Evolutionary conservation across 139 green algal species (phyloP), one percentile per base, ranked within the genome.

Genomic region (Chlamydomonas eustigma): DNA sequence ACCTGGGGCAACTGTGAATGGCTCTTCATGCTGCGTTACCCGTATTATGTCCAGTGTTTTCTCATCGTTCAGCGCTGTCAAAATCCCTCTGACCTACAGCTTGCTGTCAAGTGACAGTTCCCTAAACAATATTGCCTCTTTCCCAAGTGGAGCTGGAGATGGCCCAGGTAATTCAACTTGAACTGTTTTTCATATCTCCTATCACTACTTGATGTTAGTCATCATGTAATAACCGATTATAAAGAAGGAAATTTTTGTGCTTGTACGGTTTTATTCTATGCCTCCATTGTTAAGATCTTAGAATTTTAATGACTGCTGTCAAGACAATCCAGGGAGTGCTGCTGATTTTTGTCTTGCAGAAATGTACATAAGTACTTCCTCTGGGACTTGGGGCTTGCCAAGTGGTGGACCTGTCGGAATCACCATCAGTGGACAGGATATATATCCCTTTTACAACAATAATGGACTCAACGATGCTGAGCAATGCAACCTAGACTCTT

Each of bases 61-160:
- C 12, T 18, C 44, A 12, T 58, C 44, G 12, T 58, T 58, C 44
- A 12, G 18, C 12, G 18, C 44, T 12, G 44, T 58, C 12, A 71
- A 71, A 33, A 71, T 71, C 64, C 64, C 64, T 5, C 64, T 71
- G n/a, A 71, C 4, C 5, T 71, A 39, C 64, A 39, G 2, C 64
- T 6, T 71, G 64, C 64, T 71, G 64, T 2, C 64, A 3, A 39
- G 32, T 5, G 64, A 31, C 2, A 71, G n/a, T 33, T 2, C 25
- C 64, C 31, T 33, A 2, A 71, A 71, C 64, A 71, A 71, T 33
- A 71, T 71, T 18, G 64, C 44, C 12, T 12, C 44, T 18, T 58
- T 58, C 44, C 44, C 44, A 18, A 18, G 18, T 58, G 44, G 44
- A 58, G 12, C 44, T 28, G 44, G 12, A 12, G 44, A 58, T 18